Evolutionary conservation across 23 red algal genomes (phyloP).

Genomic region (Gracilaria caudata): DNA sequence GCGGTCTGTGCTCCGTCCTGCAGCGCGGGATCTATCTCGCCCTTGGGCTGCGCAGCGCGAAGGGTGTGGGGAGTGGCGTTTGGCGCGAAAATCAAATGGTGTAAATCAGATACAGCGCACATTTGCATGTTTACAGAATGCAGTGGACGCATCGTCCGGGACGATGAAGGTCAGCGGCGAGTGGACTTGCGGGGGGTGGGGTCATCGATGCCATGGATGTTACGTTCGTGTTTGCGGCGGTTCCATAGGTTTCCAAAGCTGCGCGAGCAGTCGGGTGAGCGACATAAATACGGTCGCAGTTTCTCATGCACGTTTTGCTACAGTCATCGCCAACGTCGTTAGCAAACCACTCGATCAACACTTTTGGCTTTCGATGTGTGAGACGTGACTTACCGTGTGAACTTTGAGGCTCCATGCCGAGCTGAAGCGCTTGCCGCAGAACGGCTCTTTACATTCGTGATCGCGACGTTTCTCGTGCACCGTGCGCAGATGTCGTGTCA

Average conservation of each 20-base stretch:
- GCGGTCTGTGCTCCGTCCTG: too few species aligned
- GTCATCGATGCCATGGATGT: constrained; percentile 19
- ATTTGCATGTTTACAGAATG: too few species aligned
- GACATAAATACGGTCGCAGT: constrained; percentile 24
- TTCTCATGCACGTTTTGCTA: constrained; percentile 60
- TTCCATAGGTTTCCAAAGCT: constrained; percentile 52
- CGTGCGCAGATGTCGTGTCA: constrained; percentile 24
- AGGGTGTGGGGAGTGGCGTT: neutral
- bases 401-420: constrained; percentile 37
- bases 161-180: too few species aligned
- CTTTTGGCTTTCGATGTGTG: too few species aligned
- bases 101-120: too few species aligned
- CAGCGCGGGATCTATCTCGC: too few species aligned
- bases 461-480: constrained; percentile 52
- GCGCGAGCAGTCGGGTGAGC: neutral
- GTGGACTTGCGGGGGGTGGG: neutral
- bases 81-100: neutral
- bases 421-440: constrained; percentile 51
- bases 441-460: constrained; percentile 27
- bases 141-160: too few species aligned
- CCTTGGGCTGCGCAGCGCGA: neutral
- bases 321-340: neutral
- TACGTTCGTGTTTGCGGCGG: constrained; percentile 38
- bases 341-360: too few species aligned
- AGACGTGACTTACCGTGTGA: constrained; percentile 29